phyloP scores from a whole-genome alignment of 495 filamentous ascomycete species.

The Aspergillus bridgeri region DNA sequence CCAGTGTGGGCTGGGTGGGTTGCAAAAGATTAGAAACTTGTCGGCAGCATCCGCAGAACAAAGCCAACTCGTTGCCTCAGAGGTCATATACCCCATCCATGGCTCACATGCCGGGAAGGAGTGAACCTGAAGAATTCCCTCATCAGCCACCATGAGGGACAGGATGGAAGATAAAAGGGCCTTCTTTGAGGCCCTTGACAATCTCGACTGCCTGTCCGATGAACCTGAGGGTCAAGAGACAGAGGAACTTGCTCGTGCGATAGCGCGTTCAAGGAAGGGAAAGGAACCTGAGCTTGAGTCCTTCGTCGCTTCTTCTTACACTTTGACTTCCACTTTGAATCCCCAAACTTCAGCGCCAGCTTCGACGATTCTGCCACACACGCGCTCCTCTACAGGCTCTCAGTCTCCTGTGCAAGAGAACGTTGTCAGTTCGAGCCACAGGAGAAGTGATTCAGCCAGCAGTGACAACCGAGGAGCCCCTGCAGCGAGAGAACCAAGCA shows the following conservation, averaged over 20 bases:
- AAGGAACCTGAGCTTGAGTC: not conserved
- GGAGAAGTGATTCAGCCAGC: not conserved
- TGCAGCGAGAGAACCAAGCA: constrained; percentile 7
- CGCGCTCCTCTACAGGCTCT: not conserved
- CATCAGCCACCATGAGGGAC: not conserved
- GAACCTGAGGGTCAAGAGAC: not conserved
- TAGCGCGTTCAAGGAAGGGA: not conserved
- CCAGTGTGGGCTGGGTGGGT: not conserved
- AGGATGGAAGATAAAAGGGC: not conserved
- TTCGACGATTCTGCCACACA: not conserved
- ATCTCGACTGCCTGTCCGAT: not conserved
- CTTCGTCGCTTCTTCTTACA: not conserved
- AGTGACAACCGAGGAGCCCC: not conserved
- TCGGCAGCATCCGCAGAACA: not conserved
- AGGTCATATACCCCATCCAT: constrained; percentile 6
- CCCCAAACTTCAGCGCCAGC: not conserved
- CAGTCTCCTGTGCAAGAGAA: not conserved
- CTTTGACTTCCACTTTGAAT: not conserved
- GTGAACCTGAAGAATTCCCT: not conserved
- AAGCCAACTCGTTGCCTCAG: not conserved
- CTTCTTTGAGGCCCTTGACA: not conserved
- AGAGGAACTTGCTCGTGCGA: not conserved
- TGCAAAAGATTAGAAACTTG: not conserved
- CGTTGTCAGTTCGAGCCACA: too few species aligned
- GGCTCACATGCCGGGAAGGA: constrained; percentile 10